phyloP scores from a whole-genome alignment of 2,329 filamentous ascomycete species.

The Davidsoniella neocaledoniae region DNA sequence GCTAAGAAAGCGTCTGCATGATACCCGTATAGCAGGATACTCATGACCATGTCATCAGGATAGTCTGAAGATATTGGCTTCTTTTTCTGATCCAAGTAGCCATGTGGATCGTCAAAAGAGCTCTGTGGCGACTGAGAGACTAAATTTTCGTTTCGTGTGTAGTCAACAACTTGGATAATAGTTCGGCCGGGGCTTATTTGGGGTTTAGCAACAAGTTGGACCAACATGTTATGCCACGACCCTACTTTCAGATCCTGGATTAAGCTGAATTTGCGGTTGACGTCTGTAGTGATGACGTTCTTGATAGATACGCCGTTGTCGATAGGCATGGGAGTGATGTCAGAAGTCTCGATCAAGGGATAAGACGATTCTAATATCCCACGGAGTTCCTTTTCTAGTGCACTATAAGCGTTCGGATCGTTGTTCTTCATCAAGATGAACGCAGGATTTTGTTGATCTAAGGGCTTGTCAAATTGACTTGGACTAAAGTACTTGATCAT shows the following conservation, averaged over 20 bases:
- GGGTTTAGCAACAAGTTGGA: slow-evolving; percentile 45
- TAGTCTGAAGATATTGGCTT: not conserved
- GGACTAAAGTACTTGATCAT: not conserved
- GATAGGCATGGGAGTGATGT: no score
- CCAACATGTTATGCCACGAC: slow-evolving; percentile 52
- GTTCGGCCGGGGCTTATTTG: slow-evolving; percentile 28
- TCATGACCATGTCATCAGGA: slow-evolving; percentile 19
- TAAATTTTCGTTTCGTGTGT: slow-evolving; percentile 45
- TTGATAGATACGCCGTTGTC: slow-evolving; percentile 25
- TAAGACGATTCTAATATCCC: no score
- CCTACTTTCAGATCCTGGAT: slow-evolving; percentile 43
- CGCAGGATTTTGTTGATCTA: no score
- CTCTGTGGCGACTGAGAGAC: slow-evolving; percentile 2
- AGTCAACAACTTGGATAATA: slow-evolving; percentile 66
- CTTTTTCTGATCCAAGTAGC: no score
- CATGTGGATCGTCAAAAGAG: not conserved
- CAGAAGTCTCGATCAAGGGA: no score
- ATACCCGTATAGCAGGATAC: slow-evolving; percentile 13
- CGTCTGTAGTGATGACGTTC: slow-evolving; percentile 29
- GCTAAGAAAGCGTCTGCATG: not conserved
- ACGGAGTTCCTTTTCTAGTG: no score
- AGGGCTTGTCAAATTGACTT: not conserved
- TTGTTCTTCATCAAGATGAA: slow-evolving; percentile 15
- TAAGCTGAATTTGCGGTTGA: slow-evolving; percentile 25
- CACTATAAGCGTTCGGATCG: no score